These are phyloP conservation scores for Ilex aquifolium DNA, from an alignment of 257 asterid genomes.

Conservation along the genomic window DNA sequence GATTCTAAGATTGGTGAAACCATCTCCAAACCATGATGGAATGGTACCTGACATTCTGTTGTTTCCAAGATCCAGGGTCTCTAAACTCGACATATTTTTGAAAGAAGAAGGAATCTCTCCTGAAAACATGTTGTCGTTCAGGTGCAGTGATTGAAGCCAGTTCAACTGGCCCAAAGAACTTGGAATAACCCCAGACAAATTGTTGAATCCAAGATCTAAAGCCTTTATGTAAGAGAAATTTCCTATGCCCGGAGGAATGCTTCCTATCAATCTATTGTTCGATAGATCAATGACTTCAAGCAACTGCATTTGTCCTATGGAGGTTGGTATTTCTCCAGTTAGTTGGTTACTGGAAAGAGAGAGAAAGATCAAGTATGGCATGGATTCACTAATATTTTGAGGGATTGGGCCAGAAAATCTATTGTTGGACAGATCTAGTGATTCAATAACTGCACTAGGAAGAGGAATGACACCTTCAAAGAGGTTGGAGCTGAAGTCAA, in stretches of 20 bases:
- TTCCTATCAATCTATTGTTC: slow-evolving; percentile 36
- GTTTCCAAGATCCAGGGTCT: slow-evolving; percentile 44
- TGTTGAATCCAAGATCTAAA: slow-evolving; percentile 38
- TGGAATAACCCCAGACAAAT: slow-evolving; percentile 37
- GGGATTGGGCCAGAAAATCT: slow-evolving; percentile 39
- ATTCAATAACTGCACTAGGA: slow-evolving; percentile 30
- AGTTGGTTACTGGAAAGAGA: slow-evolving; percentile 40
- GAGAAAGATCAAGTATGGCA: slow-evolving; percentile 38
- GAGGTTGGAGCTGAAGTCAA: slow-evolving; percentile 41
- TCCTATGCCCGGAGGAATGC: slow-evolving; percentile 37
- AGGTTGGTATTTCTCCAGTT: slow-evolving; percentile 33
- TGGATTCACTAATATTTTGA: slow-evolving; percentile 26
- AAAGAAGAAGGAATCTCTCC: slow-evolving; percentile 36
- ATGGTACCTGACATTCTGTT: slow-evolving; percentile 27
- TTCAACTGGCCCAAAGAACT: slow-evolving; percentile 31
- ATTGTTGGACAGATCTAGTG: slow-evolving; percentile 48
- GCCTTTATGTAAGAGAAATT: slow-evolving; percentile 26
- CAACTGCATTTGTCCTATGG: slow-evolving; percentile 33
- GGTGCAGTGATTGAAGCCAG: slow-evolving; percentile 37
- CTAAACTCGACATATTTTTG: slow-evolving; percentile 34
- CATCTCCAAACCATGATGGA: slow-evolving; percentile 34
- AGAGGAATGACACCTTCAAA: slow-evolving; percentile 40
- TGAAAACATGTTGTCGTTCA: slow-evolving; percentile 34
- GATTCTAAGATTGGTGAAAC: slow-evolving; percentile 32
- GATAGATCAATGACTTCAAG: slow-evolving; percentile 41